Evolutionary conservation across 2,329 filamentous ascomycete genomes (phyloP).

Genomic region (Trichoderma breve): DNA sequence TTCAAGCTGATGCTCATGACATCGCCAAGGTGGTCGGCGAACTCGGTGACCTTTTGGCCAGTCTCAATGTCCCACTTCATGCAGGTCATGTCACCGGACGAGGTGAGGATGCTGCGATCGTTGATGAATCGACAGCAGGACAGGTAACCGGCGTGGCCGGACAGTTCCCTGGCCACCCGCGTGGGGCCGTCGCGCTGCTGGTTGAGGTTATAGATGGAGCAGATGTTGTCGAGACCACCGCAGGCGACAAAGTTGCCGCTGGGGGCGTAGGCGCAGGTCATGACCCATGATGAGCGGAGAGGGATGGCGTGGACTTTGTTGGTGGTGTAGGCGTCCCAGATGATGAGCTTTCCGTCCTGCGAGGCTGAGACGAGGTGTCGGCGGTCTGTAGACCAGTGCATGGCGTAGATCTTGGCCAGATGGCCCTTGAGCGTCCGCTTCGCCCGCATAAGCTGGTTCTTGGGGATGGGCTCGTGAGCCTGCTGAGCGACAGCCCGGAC

Average conservation of each 20-base stretch:
- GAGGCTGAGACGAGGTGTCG: slow-evolving; percentile 96
- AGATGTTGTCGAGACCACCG: slow-evolving; percentile 98
- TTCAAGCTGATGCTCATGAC: slow-evolving; percentile 99
- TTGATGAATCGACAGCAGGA: slow-evolving; percentile 99
- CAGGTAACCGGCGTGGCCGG: slow-evolving; percentile 93
- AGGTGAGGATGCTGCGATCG: slow-evolving; percentile 94
- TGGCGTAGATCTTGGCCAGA: slow-evolving; percentile 98
- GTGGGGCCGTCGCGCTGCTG: slow-evolving; percentile 93
- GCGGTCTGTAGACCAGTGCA: slow-evolving; percentile 99
- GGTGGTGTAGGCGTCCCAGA: slow-evolving; percentile 99
- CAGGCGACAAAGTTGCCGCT: slow-evolving; percentile 98
- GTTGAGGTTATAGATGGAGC: slow-evolving; percentile 98
- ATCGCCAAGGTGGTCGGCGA: slow-evolving; percentile 95
- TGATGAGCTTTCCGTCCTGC: slow-evolving; percentile 98
- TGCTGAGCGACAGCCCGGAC: slow-evolving; percentile 90
- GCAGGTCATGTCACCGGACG: slow-evolving; percentile 98
- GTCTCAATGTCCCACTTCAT: slow-evolving; percentile 99
- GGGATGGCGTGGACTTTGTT: slow-evolving; percentile 99
- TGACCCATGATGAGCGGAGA: slow-evolving; percentile 96
- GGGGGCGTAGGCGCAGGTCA: slow-evolving; percentile 98
- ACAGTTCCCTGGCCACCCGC: slow-evolving; percentile 90
- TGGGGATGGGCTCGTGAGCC: slow-evolving; percentile 86
- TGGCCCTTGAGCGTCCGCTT: slow-evolving; percentile 97
- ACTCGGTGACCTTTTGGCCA: slow-evolving; percentile 94
- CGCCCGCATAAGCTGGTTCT: slow-evolving; percentile 92